Conservation (phyloP, 1,284 basidiomycete species). For the Cryptococcus sp. region DNA sequence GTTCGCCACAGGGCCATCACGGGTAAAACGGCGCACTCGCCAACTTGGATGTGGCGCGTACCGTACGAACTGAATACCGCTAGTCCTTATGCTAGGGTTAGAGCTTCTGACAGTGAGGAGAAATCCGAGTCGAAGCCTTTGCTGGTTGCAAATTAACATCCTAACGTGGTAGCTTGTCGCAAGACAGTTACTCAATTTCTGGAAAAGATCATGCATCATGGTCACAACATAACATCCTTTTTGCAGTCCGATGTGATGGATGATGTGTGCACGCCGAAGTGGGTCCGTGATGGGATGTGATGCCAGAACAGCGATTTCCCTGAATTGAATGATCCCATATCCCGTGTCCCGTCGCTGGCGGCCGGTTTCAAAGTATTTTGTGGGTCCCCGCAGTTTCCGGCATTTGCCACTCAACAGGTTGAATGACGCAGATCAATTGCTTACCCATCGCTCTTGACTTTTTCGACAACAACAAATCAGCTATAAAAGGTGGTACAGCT, state of each 20-base stretch:
- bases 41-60: too few relatives aligned
- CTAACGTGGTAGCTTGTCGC: slow-evolving; percentile 25
- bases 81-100: slow-evolving; percentile 46
- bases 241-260: too few relatives aligned
- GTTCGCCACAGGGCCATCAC: too few relatives aligned
- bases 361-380: background rate
- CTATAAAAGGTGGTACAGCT: background rate
- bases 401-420: background rate
- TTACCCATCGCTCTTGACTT: background rate
- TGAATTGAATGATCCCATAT: too few relatives aligned
- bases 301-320: too few relatives aligned
- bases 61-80: background rate
- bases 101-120: slow-evolving; percentile 43
- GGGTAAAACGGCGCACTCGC: too few relatives aligned
- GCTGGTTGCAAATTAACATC: slow-evolving; percentile 44
- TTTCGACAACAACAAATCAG: background rate
- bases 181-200: slow-evolving; percentile 34
- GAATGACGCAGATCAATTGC: background rate
- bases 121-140: slow-evolving; percentile 42
- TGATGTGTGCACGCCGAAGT: too few relatives aligned
- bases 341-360: too few relatives aligned
- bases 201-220: slow-evolving; percentile 14
- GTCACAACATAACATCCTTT: too few relatives aligned
- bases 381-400: background rate
- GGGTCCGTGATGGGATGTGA: too few relatives aligned